Evolutionary conservation across 2,329 filamentous ascomycete species (phyloP), one percentile per base, ranked within the genome.

Genomic region (Colletotrichum sp.): DNA sequence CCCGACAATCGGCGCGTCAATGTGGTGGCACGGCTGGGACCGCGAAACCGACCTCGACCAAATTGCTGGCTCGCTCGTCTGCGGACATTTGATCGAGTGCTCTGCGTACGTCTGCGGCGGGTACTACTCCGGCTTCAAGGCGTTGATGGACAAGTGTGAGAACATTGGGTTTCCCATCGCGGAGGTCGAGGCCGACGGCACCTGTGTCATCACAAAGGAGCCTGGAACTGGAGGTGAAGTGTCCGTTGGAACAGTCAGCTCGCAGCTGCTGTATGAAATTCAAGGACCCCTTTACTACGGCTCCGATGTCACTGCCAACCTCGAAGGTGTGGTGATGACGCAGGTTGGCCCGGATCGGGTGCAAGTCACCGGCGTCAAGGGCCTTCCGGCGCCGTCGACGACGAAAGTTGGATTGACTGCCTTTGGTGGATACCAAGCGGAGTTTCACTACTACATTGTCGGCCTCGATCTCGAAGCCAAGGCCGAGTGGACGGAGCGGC

Each of bases 1-100:
- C 5, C 89, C 88, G 0, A 89, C 90, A 0, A 90, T 92, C 69
- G 90, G 88, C 0, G 89, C 89, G 0, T 90, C 90, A 0, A 88
- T 87, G 80, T 92, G 86, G 83, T 92, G 89, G 87, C 86, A 91
- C 72, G 82, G 84, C 3, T 92, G 90, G 90, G 75, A 77, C 1
- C 85, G 88, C 30, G 84, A 86, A 28, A 84, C 82, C 0, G 84
- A 88, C 36, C 90, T 86, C n/a, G 87, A 91, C 75, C 78, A 84
- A 34, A 83, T 92, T 8, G 90, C 90, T 0, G 87, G 88, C 0
- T 83, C 88, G 0, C 79, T 91, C 0, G 80, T 91, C 4, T 88
- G 88, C 0, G 89, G 87, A 1, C 88, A 91, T 79, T 79, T 91
- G 10, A 90, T 91, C 60, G 89, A 91, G 78, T 91, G 89, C 78